Evolutionary conservation across 2,329 filamentous ascomycete genomes (phyloP).

Genomic region (Neofusicoccum kwambonambiense): DNA sequence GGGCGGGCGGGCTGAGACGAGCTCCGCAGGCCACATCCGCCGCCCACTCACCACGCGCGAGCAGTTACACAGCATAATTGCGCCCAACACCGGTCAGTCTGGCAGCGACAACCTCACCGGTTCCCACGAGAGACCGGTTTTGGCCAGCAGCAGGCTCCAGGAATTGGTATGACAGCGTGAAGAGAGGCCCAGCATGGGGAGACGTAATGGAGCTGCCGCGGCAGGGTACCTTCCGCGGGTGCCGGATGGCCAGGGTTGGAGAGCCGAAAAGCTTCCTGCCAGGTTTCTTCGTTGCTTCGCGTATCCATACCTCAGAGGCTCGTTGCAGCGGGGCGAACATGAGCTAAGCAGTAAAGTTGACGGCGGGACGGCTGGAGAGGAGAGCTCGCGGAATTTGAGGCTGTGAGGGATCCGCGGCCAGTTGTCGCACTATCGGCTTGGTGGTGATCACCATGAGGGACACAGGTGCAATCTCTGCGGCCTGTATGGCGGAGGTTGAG

Average conservation of each 20-base stretch:
- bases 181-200: not conserved
- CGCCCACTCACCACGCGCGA: not conserved
- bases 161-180: not conserved
- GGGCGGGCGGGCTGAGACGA: not conserved
- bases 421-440: slow-evolving; percentile 11
- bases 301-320: not conserved
- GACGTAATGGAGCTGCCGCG: not conserved
- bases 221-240: not conserved
- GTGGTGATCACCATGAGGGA: slow-evolving; percentile 1
- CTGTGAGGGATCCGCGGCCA: slow-evolving; percentile 2
- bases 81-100: slow-evolving; percentile 1
- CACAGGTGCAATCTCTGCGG: not conserved
- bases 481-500: not conserved
- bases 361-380: not conserved
- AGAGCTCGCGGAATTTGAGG: slow-evolving; percentile 1
- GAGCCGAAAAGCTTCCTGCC: not conserved
- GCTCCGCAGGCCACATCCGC: not conserved
- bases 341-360: slow-evolving; percentile 10
- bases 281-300: not conserved
- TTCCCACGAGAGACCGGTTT: not conserved
- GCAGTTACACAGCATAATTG: slow-evolving; percentile 8
- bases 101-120: not conserved
- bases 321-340: not conserved
- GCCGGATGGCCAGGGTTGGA: not conserved
- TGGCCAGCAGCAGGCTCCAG: not conserved